Percentiles rank a stretch among this genome's conserved stretches.
Evolutionary conservation across 176 grass and related monocot species (phyloP).

Genomic region (Coix lacrymajobi): DNA sequence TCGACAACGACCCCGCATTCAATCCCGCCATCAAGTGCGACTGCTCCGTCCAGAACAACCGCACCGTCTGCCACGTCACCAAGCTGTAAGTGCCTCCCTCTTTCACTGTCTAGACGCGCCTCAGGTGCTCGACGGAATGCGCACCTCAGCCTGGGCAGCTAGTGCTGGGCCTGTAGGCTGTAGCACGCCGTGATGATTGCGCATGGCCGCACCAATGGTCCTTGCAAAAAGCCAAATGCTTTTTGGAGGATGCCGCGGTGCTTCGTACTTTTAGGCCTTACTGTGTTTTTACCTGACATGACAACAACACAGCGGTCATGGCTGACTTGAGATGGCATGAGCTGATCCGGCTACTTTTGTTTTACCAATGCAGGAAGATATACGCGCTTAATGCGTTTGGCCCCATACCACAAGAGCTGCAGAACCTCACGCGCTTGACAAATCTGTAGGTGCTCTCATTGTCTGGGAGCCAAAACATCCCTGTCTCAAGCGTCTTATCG

Average conservation of each 20-base stretch:
- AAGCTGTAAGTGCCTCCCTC: slow-evolving; percentile 37
- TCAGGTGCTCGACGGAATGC: slow-evolving; percentile 14
- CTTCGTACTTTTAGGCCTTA: accelerated
- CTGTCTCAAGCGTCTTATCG: not conserved
- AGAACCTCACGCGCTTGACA: slow-evolving; percentile 50
- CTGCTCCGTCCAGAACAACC: slow-evolving; percentile 39
- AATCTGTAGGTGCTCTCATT: slow-evolving; percentile 46
- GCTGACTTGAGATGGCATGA: not conserved
- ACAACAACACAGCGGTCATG: not conserved
- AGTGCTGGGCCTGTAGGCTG: not conserved
- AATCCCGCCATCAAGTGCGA: slow-evolving; percentile 67
- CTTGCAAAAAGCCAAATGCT: not conserved
- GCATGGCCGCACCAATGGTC: too few species aligned
- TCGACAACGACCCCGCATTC: slow-evolving; percentile 18
- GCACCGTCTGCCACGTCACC: slow-evolving; percentile 65
- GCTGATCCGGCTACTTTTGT: not conserved
- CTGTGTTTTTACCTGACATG: not conserved
- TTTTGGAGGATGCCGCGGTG: not conserved
- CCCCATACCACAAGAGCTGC: slow-evolving; percentile 49
- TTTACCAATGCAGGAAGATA: slow-evolving; percentile 47
- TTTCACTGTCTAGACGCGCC: not conserved
- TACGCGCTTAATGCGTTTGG: slow-evolving; percentile 32
- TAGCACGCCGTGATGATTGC: too few species aligned
- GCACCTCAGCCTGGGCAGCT: too few species aligned
- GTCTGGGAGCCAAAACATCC: not conserved